Base-by-base conservation (phyloP, 1,284 basidiomycete genomes). In the Coriolopsis trogii region DNA sequence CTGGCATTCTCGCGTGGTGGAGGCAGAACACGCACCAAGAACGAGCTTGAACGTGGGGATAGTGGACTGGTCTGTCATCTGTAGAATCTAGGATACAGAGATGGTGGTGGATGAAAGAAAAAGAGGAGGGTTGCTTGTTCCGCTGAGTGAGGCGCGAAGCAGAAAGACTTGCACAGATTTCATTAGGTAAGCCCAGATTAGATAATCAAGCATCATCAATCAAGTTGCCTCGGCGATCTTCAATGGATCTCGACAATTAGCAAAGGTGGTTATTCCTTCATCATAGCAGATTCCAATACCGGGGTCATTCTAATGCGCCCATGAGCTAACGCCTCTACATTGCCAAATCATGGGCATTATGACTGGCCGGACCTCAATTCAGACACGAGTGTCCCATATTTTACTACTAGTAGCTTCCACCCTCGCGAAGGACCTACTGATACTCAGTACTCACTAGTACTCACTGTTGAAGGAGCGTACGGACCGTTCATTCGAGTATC, bases 11-110 rank as follows among this genome's bases (percentile, higher is more conserved):
- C 49, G 26, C 8, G 21, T 5, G 15, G 0, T 18, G 67, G 41
- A 62, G 16, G 24, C 21, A 15, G 41, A 23, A 40, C 24, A 59
- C 91, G 63, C 65, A 95, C 92, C 93, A 64, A 97, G 92, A 60
- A 99, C 96, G 72, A 99, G 93, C 80, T 99, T 99, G 85, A 99
- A 99, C 58, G 94, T 95, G 46, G 97, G 94, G 63, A 94, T 80
- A 12, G 66, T 70, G 15, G 38, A 37, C 31, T 60, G 54, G 41
- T 73, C 68, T 60, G 82, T 36, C 82, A 86, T 87, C 58, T 65
- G 65, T 51, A 56, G 48, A 55, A 53, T 61, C 61, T 58, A 59
- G 52, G 55, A 62, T 52, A 53, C 30, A 42, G 57, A 56, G 63
- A 63, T 56, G 59, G 64, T 57, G 59, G 63, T 60, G 54, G 55